A percentile compares a stretch with the other conserved stretches of the same genome.
Conservation (phyloP, 2,329 filamentous ascomycete genomes). For the Zasmidium citrigriseum region DNA sequence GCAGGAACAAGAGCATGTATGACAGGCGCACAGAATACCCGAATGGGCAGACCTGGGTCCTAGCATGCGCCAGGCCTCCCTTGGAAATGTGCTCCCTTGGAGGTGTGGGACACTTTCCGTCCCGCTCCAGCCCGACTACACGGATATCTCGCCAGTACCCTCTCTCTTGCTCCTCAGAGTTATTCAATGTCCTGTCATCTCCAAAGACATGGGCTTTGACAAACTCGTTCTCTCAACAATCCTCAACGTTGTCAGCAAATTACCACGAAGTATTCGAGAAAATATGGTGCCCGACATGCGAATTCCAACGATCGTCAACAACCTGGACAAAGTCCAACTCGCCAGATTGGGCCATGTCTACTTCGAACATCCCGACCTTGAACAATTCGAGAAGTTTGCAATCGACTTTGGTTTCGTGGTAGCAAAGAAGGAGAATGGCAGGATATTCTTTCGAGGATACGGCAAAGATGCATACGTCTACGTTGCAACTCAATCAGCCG, state of each 20-base stretch:
- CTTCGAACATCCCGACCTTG: slow-evolving; percentile 14
- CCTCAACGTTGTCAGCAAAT: slow-evolving; percentile 7
- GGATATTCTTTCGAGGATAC: slow-evolving; percentile 15
- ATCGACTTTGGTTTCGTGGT: slow-evolving; percentile 13
- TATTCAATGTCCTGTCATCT: no score
- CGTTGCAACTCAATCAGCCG: slow-evolving; percentile 8
- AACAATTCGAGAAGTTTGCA: slow-evolving; percentile 10
- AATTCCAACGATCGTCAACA: slow-evolving; percentile 13
- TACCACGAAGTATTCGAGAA: slow-evolving; percentile 2
- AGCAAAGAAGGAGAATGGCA: not conserved
- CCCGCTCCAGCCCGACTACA: no score
- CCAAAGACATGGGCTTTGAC: slow-evolving; percentile 4
- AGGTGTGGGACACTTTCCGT: no score
- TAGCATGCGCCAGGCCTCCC: no score
- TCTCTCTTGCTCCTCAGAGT: no score
- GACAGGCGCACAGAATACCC: no score
- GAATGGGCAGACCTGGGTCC: no score
- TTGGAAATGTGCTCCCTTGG: no score
- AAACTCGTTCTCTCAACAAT: not conserved
- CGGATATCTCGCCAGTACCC: no score
- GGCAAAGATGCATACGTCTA: slow-evolving; percentile 16
- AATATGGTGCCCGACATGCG: slow-evolving; percentile 2
- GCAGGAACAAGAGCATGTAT: no score
- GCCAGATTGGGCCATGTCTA: slow-evolving; percentile 11
- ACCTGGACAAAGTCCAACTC: slow-evolving; percentile 12